Conservation (phyloP, 805 yeast genomes). For the Kodamaea laetipori region DNA sequence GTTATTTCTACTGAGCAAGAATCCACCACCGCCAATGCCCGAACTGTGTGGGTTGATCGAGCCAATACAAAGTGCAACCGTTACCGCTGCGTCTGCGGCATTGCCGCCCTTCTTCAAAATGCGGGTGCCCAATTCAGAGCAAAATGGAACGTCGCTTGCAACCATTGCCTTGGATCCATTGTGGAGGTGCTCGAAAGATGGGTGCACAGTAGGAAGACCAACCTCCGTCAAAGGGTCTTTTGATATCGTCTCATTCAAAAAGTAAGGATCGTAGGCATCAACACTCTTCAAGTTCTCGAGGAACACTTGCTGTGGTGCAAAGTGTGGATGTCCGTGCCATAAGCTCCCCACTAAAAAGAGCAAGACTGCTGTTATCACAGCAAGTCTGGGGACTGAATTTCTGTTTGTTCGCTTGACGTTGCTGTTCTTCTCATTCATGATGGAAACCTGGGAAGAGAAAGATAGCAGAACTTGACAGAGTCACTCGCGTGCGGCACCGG, state of each 20-base stretch:
- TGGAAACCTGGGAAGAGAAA: no score
- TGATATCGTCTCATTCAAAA: not conserved
- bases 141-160: constrained; percentile 62
- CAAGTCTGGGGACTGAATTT: no score
- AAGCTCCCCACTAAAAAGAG: not conserved
- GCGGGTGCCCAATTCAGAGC: constrained; percentile 63
- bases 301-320: not conserved
- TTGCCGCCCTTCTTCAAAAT: constrained; percentile 63
- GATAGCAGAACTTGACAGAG: no score
- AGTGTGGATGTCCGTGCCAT: not conserved
- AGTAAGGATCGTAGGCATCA: not conserved
- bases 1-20: constrained; percentile 44
- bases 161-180: constrained; percentile 59
- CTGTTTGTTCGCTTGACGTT: no score
- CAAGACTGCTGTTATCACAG: no score
- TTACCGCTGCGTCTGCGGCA: constrained; percentile 93
- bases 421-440: no score
- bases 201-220: constrained; percentile 46
- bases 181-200: constrained; percentile 40
- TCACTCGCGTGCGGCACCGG: no score
- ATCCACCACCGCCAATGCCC: constrained; percentile 94
- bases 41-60: constrained; percentile 78
- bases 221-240: constrained; percentile 15
- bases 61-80: constrained; percentile 88
- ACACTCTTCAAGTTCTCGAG: not conserved